Base-by-base conservation (phyloP, 106 monocot species). In the Posidonia australis region DNA sequence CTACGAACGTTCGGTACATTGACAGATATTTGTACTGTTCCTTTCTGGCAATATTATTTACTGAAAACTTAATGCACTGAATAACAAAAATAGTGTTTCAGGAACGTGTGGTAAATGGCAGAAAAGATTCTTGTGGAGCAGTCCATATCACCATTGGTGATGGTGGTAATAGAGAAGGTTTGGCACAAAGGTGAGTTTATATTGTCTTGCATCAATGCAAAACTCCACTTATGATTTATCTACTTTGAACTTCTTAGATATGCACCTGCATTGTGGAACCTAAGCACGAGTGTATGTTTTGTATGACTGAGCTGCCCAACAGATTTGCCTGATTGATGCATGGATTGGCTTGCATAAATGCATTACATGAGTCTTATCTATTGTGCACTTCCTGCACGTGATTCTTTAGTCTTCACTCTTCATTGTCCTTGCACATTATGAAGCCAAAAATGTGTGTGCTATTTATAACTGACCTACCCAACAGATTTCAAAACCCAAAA, bases 81-180 rank as follows among this genome's bases (percentile, higher is more conserved):
- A n/a, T n/a, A n/a, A n/a, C n/a, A n/a, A n/a, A n/a, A n/a, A n/a
- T 58, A 28, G 36, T 27, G 5, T 42, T 76, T 64, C 58, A 88
- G 88, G 74, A 79, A 51, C 81, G 89, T 9, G 82, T 80, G 13
- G 73, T 67, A 42, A 67, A 73, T 31, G 74, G 74, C 0, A 27
- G 64, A 51, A 31, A 75, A 23, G 72, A 84, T 61, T 54, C 72
- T 23, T 98, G 96, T 61, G 96, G 90, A 30, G 14, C 81, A 54
- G 63, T 90, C 14, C 96, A 98, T 65, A 83, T 98, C 57, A 98
- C 96, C 25, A 85, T 98, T 63, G 96, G 96, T 13, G 96, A 98
- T 71, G 96, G 96, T 61, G 96, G 96, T 18, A 98, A 98, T 54
- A 76, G 85, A 54, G 96, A 98, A 81, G 96, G 96, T 56, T 75